Evolutionary conservation across 768 basidiomycete species (phyloP).

Genomic region (Trametes cingulata): DNA sequence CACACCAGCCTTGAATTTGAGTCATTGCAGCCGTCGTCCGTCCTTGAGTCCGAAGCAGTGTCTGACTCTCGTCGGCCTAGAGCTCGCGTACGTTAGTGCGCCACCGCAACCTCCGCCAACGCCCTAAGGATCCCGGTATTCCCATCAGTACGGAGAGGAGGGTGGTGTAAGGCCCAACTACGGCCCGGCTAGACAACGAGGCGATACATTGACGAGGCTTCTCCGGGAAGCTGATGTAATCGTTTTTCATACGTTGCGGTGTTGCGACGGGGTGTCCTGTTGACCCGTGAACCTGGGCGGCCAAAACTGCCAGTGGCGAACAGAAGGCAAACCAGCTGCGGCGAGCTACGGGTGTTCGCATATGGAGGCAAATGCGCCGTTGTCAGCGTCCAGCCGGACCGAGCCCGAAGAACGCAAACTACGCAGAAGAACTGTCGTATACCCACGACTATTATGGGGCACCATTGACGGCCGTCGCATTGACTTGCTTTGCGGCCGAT

Average conservation of each 20-base stretch:
- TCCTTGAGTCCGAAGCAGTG: constrained; percentile 16
- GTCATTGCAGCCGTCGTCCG: constrained; percentile 10
- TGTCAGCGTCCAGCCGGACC: neutral
- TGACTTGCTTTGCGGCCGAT: neutral
- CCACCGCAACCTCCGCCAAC: neutral
- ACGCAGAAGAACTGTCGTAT: neutral
- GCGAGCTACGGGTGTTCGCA: neutral
- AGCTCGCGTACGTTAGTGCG: neutral
- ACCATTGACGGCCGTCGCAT: neutral
- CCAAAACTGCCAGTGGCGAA: neutral
- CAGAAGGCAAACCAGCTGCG: neutral
- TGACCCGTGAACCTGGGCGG: neutral
- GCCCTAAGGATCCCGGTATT: neutral
- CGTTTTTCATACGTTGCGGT: neutral
- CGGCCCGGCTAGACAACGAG: constrained; percentile 12
- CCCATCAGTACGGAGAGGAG: neutral
- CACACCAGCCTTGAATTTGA: neutral
- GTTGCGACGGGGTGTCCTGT: neutral
- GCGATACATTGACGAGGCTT: constrained; percentile 1
- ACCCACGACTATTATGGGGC: neutral
- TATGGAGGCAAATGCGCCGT: constrained; percentile 3
- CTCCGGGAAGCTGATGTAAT: constrained; percentile 8
- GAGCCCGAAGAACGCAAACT: neutral
- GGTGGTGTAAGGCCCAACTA: neutral
- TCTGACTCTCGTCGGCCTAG: neutral